Percentiles rank a stretch among this genome's conserved stretches.
These are phyloP conservation scores for Coemansia sp. DNA, from an alignment of 192 early-diverging fungal species.

Conservation along the genomic window DNA sequence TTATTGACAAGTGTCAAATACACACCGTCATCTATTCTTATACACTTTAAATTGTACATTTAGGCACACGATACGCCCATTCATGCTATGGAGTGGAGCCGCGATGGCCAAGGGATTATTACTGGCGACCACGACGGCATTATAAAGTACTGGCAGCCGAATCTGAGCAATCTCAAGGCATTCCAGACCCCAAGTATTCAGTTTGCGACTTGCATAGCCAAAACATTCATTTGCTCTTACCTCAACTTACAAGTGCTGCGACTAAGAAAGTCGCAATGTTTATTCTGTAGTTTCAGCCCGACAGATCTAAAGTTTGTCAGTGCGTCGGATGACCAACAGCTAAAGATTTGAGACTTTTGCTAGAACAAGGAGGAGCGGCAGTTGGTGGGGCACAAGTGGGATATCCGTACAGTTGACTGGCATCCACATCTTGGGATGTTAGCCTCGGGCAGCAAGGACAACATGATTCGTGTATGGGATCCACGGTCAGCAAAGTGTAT, in stretches of 20 bases:
- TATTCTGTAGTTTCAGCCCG: slow-evolving; percentile 80
- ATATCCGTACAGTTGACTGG: slow-evolving; percentile 97
- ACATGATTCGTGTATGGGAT: slow-evolving; percentile 96
- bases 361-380: slow-evolving; percentile 75
- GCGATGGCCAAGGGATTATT: slow-evolving; percentile 93
- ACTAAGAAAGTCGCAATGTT: background rate
- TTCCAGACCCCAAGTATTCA: slow-evolving; percentile 79
- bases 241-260: background rate
- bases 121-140: slow-evolving; percentile 86
- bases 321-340: slow-evolving; percentile 89
- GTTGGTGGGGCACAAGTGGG: slow-evolving; percentile 90
- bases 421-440: slow-evolving; percentile 90
- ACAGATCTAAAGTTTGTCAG: slow-evolving; percentile 93
- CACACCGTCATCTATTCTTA: no score
- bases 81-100: slow-evolving; percentile 93
- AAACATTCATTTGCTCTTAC: no score
- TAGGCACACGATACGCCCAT: slow-evolving; percentile 88
- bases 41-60: background rate
- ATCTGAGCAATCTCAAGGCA: slow-evolving; percentile 90
- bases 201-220: slow-evolving; percentile 82
- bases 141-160: slow-evolving; percentile 98
- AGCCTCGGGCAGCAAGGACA: slow-evolving; percentile 94
- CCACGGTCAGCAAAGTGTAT: slow-evolving; percentile 84
- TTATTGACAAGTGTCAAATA: no score
- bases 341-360: slow-evolving; percentile 96